These are phyloP conservation scores for Metarhizium album DNA, from an alignment of 2,329 filamentous ascomycete species.

Conservation along the genomic window DNA sequence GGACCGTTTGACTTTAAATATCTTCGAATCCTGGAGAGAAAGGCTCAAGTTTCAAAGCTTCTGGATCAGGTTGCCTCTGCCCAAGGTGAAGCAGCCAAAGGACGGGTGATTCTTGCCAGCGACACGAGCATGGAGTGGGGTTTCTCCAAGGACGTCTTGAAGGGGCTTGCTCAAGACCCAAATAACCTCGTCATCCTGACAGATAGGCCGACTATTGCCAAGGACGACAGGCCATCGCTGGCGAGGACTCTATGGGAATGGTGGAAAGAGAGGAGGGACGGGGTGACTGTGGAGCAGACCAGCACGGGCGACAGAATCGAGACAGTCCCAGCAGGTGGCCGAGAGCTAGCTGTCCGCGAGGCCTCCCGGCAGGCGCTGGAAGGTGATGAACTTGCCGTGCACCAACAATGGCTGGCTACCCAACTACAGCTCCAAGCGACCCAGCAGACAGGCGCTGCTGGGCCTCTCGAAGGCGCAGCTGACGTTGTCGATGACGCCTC, in stretches of 20 bases:
- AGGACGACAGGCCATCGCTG: conserved; percentile 40
- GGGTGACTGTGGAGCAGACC: conserved; percentile 46
- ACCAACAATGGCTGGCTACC: conserved; percentile 87
- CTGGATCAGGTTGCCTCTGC: conserved; percentile 30
- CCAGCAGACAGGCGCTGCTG: conserved; percentile 57
- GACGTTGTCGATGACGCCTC: conserved; percentile 76
- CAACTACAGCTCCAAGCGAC: conserved; percentile 81
- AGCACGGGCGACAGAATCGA: conserved; percentile 49
- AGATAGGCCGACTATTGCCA: conserved; percentile 48
- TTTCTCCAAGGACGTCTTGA: conserved; percentile 74
- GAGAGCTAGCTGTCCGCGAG: conserved; percentile 49
- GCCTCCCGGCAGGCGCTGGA: conserved; percentile 56
- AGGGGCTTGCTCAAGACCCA: conserved; percentile 60
- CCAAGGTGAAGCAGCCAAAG: conserved; percentile 32
- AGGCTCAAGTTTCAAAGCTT: conserved; percentile 66
- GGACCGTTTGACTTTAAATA: conserved; percentile 88
- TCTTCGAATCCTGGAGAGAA: conserved; percentile 72
- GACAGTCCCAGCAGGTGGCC: conserved; percentile 54
- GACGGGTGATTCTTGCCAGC: conserved; percentile 79
- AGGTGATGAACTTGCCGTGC: conserved; percentile 65
- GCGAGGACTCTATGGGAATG: conserved; percentile 70
- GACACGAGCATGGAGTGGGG: conserved; percentile 91
- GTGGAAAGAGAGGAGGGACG: conserved; percentile 60
- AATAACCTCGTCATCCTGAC: conserved; percentile 83
- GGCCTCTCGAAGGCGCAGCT: conserved; percentile 56